phyloP scores from a whole-genome alignment of 768 basidiomycete genomes.

The Suillus placidus region DNA sequence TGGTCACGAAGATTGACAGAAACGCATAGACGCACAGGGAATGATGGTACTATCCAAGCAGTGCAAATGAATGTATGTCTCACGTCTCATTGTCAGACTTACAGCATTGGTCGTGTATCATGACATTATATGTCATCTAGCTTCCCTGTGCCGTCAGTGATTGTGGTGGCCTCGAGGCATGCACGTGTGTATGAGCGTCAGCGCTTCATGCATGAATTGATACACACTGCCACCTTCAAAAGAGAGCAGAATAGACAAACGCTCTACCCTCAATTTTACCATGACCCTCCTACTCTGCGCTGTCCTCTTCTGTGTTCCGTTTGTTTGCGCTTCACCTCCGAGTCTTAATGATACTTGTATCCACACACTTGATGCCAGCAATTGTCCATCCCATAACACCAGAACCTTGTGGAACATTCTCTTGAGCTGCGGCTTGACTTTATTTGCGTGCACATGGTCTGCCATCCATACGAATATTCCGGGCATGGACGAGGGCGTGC shows the following conservation, averaged over 20 bases:
- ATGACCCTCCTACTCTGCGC: not conserved
- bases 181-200: not conserved
- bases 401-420: conserved; percentile 22
- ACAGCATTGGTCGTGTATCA: not conserved
- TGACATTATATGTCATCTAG: not conserved
- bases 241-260: not conserved
- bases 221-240: not conserved
- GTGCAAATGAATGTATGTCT: too few relatives aligned
- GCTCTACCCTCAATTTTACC: not conserved
- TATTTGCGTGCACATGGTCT: conserved; percentile 35
- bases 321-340: not conserved
- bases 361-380: not conserved
- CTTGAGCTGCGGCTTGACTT: conserved; percentile 30
- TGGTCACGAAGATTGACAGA: not conserved
- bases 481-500: conserved; percentile 10
- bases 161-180: not conserved
- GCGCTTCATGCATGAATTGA: not conserved
- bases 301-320: not conserved
- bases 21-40: not conserved
- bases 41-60: not conserved
- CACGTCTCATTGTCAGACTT: not conserved
- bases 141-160: not conserved
- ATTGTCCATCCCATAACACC: conserved; percentile 1
- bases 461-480: conserved; percentile 35
- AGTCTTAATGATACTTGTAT: not conserved